Evolutionary conservation across 2,329 filamentous ascomycete genomes (phyloP), one percentile per base, ranked within the genome.

Genomic region (Didymella pomorum): DNA sequence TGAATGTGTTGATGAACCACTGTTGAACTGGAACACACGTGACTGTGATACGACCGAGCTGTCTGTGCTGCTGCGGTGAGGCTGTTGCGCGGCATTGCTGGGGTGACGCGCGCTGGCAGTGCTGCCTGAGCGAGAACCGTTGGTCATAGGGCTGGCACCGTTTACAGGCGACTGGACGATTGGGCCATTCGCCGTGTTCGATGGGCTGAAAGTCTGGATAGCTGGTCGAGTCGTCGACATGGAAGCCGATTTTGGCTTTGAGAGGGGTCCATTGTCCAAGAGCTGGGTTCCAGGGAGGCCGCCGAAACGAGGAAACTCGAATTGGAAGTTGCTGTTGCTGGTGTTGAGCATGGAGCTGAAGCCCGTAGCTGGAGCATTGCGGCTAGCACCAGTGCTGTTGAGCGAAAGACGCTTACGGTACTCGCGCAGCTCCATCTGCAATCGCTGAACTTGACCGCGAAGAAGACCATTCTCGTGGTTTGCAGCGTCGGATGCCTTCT

Each of bases 301-400:
- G 45, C 95, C 95, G 71, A 99, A 98, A 73, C 91, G 93, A 64
- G 95, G 94, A 65, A 98, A 98, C 67, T 98, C 94, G 68, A 99
- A 98, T 66, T 94, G 89, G 73, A 98, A 98, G 74, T 90, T 87
- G 53, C 89, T 80, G 66, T 87, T 89, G 75, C 81, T 86, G 45
- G 76, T 79, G 21, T 71, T 78, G 56, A 80, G 77, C 70, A 76
- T 76, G 29, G 78, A 78, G 14, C 81, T 82, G 60, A 81, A 79
- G 23, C 79, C 76, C 51, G 74, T 66, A 5, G 76, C 74, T 37
- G 83, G 78, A 12, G 83, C 81, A n/a, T 83, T 83, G 18, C 79
- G 77, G 56, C 72, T 76, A 42, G 82, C 39, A 29, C 79, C 81
- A 58, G 71, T 74, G 61, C 74, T 84, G 77, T 83, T 83, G 68